phyloP scores from a whole-genome alignment of 163 green algal species.

The Scenedesmus sp. region DNA sequence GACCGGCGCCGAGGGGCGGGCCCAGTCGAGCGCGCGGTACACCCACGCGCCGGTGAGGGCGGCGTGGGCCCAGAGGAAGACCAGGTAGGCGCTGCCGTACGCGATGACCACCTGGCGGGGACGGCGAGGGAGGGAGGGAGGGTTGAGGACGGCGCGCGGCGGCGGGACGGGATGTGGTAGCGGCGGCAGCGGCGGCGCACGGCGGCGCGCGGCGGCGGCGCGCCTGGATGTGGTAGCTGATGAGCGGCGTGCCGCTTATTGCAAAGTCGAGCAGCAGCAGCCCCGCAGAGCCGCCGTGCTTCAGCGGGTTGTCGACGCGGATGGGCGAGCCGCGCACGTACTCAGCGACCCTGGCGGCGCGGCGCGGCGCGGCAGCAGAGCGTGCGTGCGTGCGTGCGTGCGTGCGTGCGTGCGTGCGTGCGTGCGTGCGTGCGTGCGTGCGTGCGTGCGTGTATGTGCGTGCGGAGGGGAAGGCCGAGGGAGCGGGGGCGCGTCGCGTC shows the following conservation, averaged over 20 bases:
- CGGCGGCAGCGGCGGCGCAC: not conserved
- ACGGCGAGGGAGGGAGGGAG: no score
- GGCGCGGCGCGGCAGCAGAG: no score
- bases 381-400: no score
- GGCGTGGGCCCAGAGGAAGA: constrained; percentile 36
- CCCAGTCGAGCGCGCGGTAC: constrained; percentile 32
- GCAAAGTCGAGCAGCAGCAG: constrained; percentile 47
- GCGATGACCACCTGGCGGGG: constrained; percentile 15
- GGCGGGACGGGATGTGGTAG: no score
- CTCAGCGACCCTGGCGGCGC: constrained; percentile 28
- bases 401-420: no score
- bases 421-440: no score
- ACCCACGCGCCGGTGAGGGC: constrained; percentile 4
- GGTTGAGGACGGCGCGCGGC: no score
- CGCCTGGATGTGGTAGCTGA: constrained; percentile 53
- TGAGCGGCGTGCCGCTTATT: constrained; percentile 30
- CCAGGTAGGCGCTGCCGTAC: constrained; percentile 18
- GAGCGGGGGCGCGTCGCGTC: no score
- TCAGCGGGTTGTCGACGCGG: constrained; percentile 46
- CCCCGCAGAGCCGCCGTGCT: constrained; percentile 46
- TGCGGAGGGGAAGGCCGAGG: no score
- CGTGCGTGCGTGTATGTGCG: no score
- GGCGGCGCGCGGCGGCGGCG: not conserved
- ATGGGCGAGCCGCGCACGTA: constrained; percentile 14
- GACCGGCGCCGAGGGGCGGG: not conserved